Base-by-base conservation (phyloP, 2,329 filamentous ascomycete species). In the Penicillium fuscoglaucum region DNA sequence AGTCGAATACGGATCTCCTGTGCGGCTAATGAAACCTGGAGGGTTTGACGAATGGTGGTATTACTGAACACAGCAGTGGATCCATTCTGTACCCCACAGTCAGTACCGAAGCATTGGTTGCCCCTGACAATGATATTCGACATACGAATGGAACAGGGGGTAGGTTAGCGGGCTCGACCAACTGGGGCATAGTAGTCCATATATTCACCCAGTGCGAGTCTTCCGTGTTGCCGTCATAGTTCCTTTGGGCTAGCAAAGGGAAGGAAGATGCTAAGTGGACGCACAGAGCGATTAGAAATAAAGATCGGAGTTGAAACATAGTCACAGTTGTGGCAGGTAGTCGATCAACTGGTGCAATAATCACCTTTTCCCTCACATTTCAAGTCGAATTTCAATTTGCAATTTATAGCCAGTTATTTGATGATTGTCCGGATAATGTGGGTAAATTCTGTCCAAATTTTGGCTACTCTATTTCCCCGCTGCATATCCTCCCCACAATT, bases 171-270 rank as follows among this genome's bases (percentile, higher is more conserved):
- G 79, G 81, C 66, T 89, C 87, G 1, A 84, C 84, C 41, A 87
- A 74, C 68, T 89, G 86, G 0, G 86, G 85, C 86, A 88, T 88
- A 2, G 84, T 79, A 0, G 83, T 82, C 87, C 86, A 89, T 2
- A 83, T 85, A 61, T 83, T 81, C 15, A 87, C 79, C 85, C 86
- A 88, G 61, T 83, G 81, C 2, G 33, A 41, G 5, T 47, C 19
- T 41, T 9, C 13, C 2, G 19, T 1, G 1, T 45, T 29, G 1
- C 12, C 4, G 0, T 19, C 48, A 24, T 52, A 5, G 7, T 8
- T 26, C 17, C 3, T 6, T 43, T 17, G 45, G 1, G 15, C 12
- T 2, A 41, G 28, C 0, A 50, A 17, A 8, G 53, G 45, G 17
- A 28, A 41, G 13, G 35, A 35, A 3, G n/a, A 26, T 13, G 26